phyloP scores from a whole-genome alignment of 306 rosid genomes.

The Pyrus betulifolia region DNA sequence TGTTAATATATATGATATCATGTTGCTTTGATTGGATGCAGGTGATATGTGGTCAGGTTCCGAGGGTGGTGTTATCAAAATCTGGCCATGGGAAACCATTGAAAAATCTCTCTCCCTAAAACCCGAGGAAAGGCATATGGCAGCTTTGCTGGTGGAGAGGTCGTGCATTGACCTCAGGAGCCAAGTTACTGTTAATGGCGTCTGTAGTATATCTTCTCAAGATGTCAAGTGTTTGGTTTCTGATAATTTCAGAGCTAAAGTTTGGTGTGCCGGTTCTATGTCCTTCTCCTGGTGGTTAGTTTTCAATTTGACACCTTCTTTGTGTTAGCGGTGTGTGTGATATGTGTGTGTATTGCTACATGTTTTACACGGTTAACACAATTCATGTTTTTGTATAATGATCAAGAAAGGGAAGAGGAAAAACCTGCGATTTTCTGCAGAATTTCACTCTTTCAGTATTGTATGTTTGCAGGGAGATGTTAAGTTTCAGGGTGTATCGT shows the following conservation, averaged over 20 bases:
- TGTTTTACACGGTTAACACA: background rate
- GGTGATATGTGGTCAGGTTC: constrained; percentile 97
- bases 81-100: constrained; percentile 96
- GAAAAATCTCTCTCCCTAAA: constrained; percentile 85
- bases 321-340: background rate
- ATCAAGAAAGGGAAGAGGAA: background rate
- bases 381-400: background rate
- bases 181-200: constrained; percentile 90
- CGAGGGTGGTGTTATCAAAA: constrained; percentile 78
- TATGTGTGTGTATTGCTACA: background rate
- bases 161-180: constrained; percentile 67
- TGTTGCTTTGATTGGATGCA: constrained; percentile 19
- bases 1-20: background rate
- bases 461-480: too few relatives aligned
- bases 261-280: constrained; percentile 71
- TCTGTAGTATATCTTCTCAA: constrained; percentile 87
- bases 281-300: constrained; percentile 85
- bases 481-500: too few relatives aligned
- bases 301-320: background rate
- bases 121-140: constrained; percentile 91
- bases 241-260: constrained; percentile 63
- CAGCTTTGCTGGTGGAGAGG: constrained; percentile 94
- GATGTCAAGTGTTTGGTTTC: constrained; percentile 73
- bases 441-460: too few relatives aligned
- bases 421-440: too few relatives aligned